Evolutionary conservation across 2,329 filamentous ascomycete genomes (phyloP).

Genomic region (Taxawa tesnikishii): DNA sequence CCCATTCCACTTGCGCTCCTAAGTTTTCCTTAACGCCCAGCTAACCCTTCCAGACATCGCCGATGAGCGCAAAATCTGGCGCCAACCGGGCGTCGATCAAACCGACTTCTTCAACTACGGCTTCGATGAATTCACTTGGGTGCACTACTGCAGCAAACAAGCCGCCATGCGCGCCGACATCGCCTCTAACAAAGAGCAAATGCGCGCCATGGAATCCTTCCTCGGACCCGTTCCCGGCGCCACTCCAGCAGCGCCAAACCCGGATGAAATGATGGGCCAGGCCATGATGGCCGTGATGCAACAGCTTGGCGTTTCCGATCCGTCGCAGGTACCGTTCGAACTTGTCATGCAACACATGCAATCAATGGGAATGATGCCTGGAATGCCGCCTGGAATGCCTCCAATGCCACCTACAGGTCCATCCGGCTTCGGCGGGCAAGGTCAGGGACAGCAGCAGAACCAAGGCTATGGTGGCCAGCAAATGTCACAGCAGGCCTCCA

Average conservation of each 20-base stretch:
- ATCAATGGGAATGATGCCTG: slow-evolving; percentile 23
- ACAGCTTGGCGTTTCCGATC: slow-evolving; percentile 16
- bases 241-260: neutral
- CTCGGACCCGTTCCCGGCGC: slow-evolving; percentile 30
- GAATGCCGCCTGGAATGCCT: slow-evolving; percentile 34
- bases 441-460: slow-evolving; percentile 5
- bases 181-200: slow-evolving; percentile 49
- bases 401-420: slow-evolving; percentile 5
- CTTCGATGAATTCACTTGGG: slow-evolving; percentile 98
- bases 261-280: slow-evolving; percentile 10
- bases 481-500: slow-evolving; percentile 9
- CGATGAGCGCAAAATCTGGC: slow-evolving; percentile 83
- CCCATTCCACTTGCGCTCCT: slow-evolving; percentile 21
- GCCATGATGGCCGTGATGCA: slow-evolving; percentile 12
- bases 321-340: slow-evolving; percentile 21
- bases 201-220: slow-evolving; percentile 53
- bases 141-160: slow-evolving; percentile 84
- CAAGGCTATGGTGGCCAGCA: slow-evolving; percentile 9
- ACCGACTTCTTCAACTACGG: slow-evolving; percentile 99
- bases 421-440: slow-evolving; percentile 3
- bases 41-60: slow-evolving; percentile 26
- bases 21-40: slow-evolving; percentile 51
- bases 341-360: slow-evolving; percentile 19
- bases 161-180: slow-evolving; percentile 66
- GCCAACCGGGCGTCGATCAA: slow-evolving; percentile 83